Conservation (phyloP, 306 rosid species). For the Vigna nakashimae region DNA sequence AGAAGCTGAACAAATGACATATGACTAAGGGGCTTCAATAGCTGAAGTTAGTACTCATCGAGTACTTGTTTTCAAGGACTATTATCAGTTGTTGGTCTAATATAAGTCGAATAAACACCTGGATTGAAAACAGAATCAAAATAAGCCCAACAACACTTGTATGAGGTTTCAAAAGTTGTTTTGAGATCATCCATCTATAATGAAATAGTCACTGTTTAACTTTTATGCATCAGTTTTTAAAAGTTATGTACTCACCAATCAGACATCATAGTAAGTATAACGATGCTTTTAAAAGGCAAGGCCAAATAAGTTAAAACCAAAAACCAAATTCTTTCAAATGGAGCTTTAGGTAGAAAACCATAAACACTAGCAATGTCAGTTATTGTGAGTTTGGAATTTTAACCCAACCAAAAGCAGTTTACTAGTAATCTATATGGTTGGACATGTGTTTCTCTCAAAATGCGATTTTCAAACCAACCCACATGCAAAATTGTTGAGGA, state of each 20-base stretch:
- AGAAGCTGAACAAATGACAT: constrained; percentile 67
- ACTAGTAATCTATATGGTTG: not conserved
- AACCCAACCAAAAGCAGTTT: not conserved
- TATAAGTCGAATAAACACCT: constrained; percentile 23
- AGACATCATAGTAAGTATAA: not conserved
- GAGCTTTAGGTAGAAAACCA: constrained; percentile 16
- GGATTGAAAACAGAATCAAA: not conserved
- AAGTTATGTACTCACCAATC: not conserved
- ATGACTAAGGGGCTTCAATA: constrained; percentile 40
- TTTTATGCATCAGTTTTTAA: not conserved
- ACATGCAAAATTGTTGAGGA: not conserved
- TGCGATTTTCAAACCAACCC: not conserved
- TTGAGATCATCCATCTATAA: not conserved
- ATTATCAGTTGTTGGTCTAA: not conserved
- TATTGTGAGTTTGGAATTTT: not conserved
- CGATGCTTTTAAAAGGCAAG: not conserved
- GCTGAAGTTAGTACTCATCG: constrained; percentile 7
- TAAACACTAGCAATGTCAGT: not conserved
- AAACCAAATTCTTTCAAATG: not conserved
- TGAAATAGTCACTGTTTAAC: not conserved
- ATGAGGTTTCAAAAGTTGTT: not conserved
- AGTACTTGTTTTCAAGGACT: constrained; percentile 6
- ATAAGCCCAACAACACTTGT: not conserved
- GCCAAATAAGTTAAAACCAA: not conserved
- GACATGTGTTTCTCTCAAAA: not conserved